Conservation (phyloP, 305 asterid genomes). For the Coffea humblotiana region DNA sequence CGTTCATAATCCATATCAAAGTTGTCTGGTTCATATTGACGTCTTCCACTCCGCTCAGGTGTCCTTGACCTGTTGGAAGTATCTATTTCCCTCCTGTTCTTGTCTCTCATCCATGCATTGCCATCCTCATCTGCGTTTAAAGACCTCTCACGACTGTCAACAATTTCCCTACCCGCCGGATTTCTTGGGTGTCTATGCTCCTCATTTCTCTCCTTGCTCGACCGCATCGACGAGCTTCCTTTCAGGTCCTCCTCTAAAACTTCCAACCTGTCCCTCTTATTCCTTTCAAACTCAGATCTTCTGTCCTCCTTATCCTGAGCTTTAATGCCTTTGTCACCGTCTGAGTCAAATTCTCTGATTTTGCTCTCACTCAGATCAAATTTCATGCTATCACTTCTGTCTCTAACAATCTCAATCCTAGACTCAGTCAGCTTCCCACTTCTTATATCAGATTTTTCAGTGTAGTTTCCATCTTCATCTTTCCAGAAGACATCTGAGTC, state of each 20-base stretch:
- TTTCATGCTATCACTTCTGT: constrained; percentile 40
- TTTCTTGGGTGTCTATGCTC: constrained; percentile 48
- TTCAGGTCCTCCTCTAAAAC: constrained; percentile 45
- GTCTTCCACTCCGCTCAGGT: constrained; percentile 75
- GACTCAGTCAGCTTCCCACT: constrained; percentile 45
- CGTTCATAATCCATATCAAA: constrained; percentile 64
- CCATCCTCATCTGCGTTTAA: constrained; percentile 58
- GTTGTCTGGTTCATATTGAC: constrained; percentile 56
- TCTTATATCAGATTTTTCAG: constrained; percentile 43
- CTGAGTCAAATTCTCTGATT: constrained; percentile 32
- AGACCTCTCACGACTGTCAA: constrained; percentile 48
- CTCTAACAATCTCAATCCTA: constrained; percentile 44
- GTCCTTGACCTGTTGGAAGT: constrained; percentile 47
- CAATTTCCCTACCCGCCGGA: constrained; percentile 40
- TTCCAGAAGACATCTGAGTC: constrained; percentile 41
- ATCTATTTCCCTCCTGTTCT: constrained; percentile 65
- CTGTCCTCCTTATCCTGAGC: constrained; percentile 58
- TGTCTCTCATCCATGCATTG: constrained; percentile 48
- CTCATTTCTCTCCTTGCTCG: constrained; percentile 54
- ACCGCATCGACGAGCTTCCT: constrained; percentile 32
- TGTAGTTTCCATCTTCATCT: constrained; percentile 31
- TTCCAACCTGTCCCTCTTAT: constrained; percentile 51
- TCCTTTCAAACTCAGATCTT: constrained; percentile 56
- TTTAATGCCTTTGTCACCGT: constrained; percentile 41
- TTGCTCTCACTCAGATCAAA: constrained; percentile 34